Conservation (phyloP, 1,284 basidiomycete species). For the Cutaneotrichosporon sp. region DNA sequence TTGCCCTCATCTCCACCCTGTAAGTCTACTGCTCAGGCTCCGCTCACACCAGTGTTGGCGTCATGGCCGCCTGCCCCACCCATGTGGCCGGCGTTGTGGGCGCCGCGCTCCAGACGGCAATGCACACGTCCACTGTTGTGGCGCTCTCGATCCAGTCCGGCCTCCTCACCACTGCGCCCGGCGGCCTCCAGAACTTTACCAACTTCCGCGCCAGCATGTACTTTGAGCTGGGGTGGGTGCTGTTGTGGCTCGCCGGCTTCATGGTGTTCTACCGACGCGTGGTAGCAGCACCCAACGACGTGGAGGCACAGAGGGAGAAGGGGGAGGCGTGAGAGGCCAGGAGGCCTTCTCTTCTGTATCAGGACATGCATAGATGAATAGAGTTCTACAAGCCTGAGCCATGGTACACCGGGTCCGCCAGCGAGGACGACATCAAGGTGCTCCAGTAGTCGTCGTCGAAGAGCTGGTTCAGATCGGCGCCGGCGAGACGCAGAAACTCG, state of each 20-base stretch:
- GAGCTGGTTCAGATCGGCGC: background rate
- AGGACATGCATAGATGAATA: slow-evolving; percentile 1
- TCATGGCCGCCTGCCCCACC: slow-evolving; percentile 8
- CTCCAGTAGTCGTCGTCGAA: background rate
- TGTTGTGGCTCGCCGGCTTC: slow-evolving; percentile 14
- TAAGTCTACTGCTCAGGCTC: slow-evolving; percentile 15
- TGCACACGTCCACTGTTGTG: slow-evolving; percentile 12
- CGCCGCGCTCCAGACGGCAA: slow-evolving; percentile 13
- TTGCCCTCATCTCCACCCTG: slow-evolving; percentile 28
- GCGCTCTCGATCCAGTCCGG: slow-evolving; percentile 17
- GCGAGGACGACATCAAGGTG: background rate
- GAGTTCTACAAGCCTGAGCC: background rate
- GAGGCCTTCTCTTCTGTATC: background rate
- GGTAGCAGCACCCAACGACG: background rate
- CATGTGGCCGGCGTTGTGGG: slow-evolving; percentile 27
- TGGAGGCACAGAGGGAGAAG: background rate
- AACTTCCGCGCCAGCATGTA: slow-evolving; percentile 12
- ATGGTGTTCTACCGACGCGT: slow-evolving; percentile 16
- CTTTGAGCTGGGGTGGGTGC: slow-evolving; percentile 17
- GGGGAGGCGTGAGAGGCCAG: background rate
- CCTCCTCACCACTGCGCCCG: slow-evolving; percentile 12
- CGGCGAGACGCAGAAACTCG: background rate
- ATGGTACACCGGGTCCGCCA: background rate
- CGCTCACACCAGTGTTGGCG: slow-evolving; percentile 7
- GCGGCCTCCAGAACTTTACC: slow-evolving; percentile 7